phyloP scores from a whole-genome alignment of 108 stramenopile species.

The Poteriospumella lacustris region DNA sequence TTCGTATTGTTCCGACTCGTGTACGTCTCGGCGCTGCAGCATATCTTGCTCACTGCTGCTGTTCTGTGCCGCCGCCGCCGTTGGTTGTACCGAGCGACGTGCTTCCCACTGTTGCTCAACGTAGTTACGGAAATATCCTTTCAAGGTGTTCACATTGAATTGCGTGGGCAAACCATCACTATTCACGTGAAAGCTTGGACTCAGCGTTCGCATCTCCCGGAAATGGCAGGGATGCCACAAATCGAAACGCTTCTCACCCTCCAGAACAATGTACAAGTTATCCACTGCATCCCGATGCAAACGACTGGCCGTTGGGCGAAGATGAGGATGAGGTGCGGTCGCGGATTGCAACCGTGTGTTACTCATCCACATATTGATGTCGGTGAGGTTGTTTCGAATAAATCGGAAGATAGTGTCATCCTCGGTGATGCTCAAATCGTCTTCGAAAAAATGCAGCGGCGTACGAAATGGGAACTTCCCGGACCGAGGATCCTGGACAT shows the following conservation, averaged over 20 bases:
- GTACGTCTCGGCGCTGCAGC: no score
- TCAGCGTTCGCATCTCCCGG: not conserved
- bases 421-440: no score
- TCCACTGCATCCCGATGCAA: not conserved
- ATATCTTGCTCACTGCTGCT: no score
- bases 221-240: not conserved
- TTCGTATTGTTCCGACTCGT: no score
- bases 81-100: not conserved
- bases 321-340: no score
- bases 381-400: not conserved
- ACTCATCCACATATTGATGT: not conserved
- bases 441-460: no score
- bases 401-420: no score
- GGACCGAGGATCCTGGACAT: no score
- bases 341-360: no score
- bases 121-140: not conserved
- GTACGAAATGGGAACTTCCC: no score
- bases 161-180: not conserved
- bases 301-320: not conserved
- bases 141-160: not conserved
- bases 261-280: not conserved
- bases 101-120: no score
- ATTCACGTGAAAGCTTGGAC: not conserved
- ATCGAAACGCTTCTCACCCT: not conserved
- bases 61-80: not conserved